Evolutionary conservation across 768 basidiomycete species (phyloP), one percentile per base, ranked within the genome.

Genomic region (Boletus edulis): DNA sequence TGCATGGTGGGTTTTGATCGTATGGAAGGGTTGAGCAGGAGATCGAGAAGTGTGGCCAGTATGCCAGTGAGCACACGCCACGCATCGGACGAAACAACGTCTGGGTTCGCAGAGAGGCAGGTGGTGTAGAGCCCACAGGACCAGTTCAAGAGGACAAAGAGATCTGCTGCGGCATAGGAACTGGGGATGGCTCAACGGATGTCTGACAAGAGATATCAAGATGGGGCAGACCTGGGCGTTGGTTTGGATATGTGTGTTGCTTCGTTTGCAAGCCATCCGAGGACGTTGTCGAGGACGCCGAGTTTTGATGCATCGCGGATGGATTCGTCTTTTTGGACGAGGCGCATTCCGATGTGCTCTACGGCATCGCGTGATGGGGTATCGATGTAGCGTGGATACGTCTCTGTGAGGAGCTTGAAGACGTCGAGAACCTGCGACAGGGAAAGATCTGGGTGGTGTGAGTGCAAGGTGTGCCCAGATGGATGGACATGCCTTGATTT

Each of bases 301-400:
- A 84, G 65, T 58, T 78, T 82, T 18, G 67, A 71, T 78, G 43
- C 29, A 73, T 74, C 10, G 62, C 22, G 46, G 74, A 63, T 14
- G 72, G 79, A 55, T 55, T 85, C 82, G 60, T 92, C 89, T 37
- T 81, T 81, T 24, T 74, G 73, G 18, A 91, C 80, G 51, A 94
- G 62, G 45, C 82, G 81, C 66, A 82, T 78, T 0, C 81, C 84
- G 31, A 92, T 78, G 2, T 73, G 72, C 62, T 91, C 85, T 1
- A 90, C 87, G 3, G 88, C 89, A 52, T 82, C 78, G 56, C 86
- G 77, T 1, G 92, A 94, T 46, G 76, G 65, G 3, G 78, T 68
- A 67, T 95, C 93, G 42, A 82, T 74, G 75, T 94, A 94, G 62
- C 87, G 83, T 15, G 89, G 83, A 69, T 91, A 89, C 0, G 89